Evolutionary conservation across 2,329 filamentous ascomycete species (phyloP).

Genomic region (Xylaria sp.): DNA sequence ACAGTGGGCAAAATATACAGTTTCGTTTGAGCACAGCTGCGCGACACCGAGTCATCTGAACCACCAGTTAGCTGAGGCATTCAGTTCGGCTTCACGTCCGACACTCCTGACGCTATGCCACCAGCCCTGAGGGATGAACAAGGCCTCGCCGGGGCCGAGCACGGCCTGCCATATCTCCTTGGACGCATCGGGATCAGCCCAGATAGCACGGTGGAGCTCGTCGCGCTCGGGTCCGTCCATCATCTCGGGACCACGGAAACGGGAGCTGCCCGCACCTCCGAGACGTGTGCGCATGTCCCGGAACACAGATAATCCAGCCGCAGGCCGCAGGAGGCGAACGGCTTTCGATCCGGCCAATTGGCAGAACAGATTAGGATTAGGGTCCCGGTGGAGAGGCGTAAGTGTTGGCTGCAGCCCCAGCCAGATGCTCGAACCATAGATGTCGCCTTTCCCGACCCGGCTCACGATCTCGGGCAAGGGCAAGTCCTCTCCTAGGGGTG

Average conservation of each 20-base stretch:
- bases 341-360: slow-evolving; percentile 78
- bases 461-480: slow-evolving; percentile 69
- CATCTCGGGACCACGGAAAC: slow-evolving; percentile 83
- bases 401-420: slow-evolving; percentile 85
- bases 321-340: slow-evolving; percentile 73
- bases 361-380: slow-evolving; percentile 90
- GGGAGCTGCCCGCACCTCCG: slow-evolving; percentile 47
- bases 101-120: slow-evolving; percentile 82
- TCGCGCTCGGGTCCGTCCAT: slow-evolving; percentile 79
- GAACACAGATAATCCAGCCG: slow-evolving; percentile 69
- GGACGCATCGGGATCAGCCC: slow-evolving; percentile 52
- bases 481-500: slow-evolving; percentile 65
- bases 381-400: slow-evolving; percentile 89
- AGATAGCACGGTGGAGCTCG: slow-evolving; percentile 71
- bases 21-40: too few species aligned
- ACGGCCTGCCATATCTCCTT: slow-evolving; percentile 55
- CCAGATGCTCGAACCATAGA: slow-evolving; percentile 91
- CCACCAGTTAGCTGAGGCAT: slow-evolving; percentile 74
- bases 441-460: slow-evolving; percentile 72
- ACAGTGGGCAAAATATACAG: too few species aligned
- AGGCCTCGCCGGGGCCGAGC: slow-evolving; percentile 68
- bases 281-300: slow-evolving; percentile 52
- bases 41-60: slow-evolving; percentile 61
- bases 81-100: slow-evolving; percentile 48
- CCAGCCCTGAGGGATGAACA: slow-evolving; percentile 84